Conservation (phyloP, 2,329 filamentous ascomycete genomes). For the Botrytis sinoallii region DNA sequence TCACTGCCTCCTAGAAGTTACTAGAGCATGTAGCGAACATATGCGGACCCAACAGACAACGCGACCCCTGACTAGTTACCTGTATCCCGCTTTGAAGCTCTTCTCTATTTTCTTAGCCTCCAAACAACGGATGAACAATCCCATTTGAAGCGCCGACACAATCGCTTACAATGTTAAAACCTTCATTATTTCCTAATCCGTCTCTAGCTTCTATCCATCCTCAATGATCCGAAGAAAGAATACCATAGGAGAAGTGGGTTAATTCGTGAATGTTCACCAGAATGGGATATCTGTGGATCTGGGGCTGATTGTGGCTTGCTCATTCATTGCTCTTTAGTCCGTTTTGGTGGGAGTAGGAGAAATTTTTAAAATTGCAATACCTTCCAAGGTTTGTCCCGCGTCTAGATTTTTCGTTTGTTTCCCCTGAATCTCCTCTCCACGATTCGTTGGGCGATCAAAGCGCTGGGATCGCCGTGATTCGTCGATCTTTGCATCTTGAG, state of each 20-base stretch:
- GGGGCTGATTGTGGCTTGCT: conserved; percentile 7
- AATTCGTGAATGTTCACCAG: neutral
- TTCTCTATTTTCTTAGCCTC: neutral
- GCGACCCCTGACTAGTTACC: neutral
- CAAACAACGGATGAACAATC: neutral
- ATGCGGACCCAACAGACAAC: neutral
- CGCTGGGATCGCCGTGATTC: neutral
- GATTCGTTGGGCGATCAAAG: neutral
- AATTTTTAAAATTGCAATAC: neutral
- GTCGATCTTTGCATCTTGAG: neutral
- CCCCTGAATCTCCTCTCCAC: neutral
- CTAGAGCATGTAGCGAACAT: neutral
- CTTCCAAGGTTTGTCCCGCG: no score
- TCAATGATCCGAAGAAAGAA: neutral
- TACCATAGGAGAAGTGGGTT: neutral
- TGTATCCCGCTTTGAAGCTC: neutral
- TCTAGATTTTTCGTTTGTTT: neutral
- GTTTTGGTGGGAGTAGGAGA: neutral
- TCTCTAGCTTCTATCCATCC: neutral
- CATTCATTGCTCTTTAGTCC: neutral
- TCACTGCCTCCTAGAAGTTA: neutral
- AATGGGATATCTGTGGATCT: neutral
- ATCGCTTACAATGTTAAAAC: neutral
- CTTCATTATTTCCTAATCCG: neutral
- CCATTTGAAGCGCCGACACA: neutral